Evolutionary conservation across 495 filamentous ascomycete species (phyloP).

Genomic region (Lasiosphaeria ovina): DNA sequence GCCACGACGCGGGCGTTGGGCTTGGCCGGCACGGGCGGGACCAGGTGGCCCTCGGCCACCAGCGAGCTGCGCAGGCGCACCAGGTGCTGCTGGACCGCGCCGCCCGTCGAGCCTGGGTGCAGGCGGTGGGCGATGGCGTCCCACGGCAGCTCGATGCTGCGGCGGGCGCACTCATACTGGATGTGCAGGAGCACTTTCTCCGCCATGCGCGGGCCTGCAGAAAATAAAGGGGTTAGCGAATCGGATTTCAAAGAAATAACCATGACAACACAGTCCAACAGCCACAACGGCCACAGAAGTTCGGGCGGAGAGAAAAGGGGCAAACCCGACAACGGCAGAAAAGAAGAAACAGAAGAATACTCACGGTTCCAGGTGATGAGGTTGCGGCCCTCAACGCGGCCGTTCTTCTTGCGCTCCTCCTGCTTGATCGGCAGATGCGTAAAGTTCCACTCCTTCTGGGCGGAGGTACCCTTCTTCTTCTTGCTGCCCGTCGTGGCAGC

Average conservation of each 20-base stretch:
- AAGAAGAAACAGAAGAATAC: constrained; percentile 8
- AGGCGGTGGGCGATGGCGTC: constrained; percentile 33
- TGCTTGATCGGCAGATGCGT: constrained; percentile 8
- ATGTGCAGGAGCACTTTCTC: constrained; percentile 37
- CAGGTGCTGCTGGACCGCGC: constrained; percentile 29
- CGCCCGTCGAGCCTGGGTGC: constrained; percentile 31
- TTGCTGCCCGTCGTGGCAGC: background rate
- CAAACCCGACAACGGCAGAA: background rate
- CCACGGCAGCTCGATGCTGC: constrained; percentile 29
- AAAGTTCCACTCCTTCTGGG: constrained; percentile 11
- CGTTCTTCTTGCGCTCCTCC: constrained; percentile 22
- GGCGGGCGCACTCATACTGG: constrained; percentile 30
- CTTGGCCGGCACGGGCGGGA: constrained; percentile 32
- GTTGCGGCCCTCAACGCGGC: constrained; percentile 30
- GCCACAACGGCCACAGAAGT: background rate
- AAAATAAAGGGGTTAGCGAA: constrained; percentile 1
- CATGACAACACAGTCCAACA: background rate
- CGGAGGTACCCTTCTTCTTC: constrained; percentile 7
- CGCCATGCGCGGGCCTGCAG: constrained; percentile 35
- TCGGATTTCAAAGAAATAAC: background rate
- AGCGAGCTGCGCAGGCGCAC: constrained; percentile 28
- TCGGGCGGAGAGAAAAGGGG: background rate
- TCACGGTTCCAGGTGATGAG: constrained; percentile 36
- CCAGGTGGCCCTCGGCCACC: constrained; percentile 34
- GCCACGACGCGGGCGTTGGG: constrained; percentile 4